Base-by-base conservation (phyloP, 176 grass and related monocot species). In the Eleusine indica region DNA sequence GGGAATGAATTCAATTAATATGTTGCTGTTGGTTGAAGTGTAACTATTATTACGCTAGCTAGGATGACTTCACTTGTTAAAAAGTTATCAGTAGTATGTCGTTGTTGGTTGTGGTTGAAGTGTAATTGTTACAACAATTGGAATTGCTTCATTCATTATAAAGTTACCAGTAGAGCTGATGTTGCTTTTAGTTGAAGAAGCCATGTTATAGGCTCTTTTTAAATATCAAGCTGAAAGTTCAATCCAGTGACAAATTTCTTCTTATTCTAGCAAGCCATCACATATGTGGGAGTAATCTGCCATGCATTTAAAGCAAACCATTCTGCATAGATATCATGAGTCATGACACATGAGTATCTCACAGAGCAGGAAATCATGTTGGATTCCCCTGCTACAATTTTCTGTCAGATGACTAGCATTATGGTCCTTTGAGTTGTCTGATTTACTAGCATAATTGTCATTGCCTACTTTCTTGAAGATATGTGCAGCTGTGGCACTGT, bases 241-340 rank as follows among this genome's bases (percentile, higher is more conserved):
- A 41, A 25, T 49, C 1, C 19, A 62, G 7, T 49, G 13, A 9
- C 13, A 68, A 43, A 35, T 70, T 67, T 83, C 32, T 53, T 73
- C 17, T 15, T 19, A 83, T 73, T 67, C 46, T 39, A 49, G 6
- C 19, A 86, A 39, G 48, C 37, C 71, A 60, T 73, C 0, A 0
- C 46, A 54, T 75, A 25, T 51, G 11, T 70, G 62, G 35, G 5
- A 66, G 52, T 17, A 79, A n/a, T 21, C 11, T 39, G 48, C 48
- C 35, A 65, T 74, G 69, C n/a, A 32, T 78, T 9, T 46, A 58
- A 66, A 80, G 74, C 78, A 44, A 72, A 74, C 17, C 9, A 14
- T 68, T 68, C 17, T 74, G 37, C 7, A 41, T 68, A 69, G 18
- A 58, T 68, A 9, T 67, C 61, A 67, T 68, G 60, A 35, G 32